Conservation (phyloP, 805 yeast species). For the Myxozyma sirexii region DNA sequence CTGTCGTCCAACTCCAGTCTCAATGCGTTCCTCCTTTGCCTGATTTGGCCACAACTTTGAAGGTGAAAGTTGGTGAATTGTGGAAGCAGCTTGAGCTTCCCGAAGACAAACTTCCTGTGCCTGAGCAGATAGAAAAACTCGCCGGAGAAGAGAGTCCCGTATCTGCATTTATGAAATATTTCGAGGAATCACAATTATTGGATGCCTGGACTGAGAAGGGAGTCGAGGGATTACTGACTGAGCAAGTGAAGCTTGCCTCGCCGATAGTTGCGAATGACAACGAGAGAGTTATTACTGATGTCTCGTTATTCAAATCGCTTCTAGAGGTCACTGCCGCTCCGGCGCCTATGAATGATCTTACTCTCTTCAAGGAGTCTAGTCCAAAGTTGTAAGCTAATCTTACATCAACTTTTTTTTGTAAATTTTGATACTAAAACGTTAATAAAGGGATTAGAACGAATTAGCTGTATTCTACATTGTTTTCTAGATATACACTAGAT, state of each 20-base stretch:
- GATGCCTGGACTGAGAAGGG: slow-evolving; percentile 20
- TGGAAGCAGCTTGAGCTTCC: slow-evolving; percentile 26
- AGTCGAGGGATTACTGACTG: slow-evolving; percentile 11
- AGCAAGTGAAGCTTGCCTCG: slow-evolving; percentile 35
- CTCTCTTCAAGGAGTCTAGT: slow-evolving; percentile 20
- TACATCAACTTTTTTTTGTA: no score
- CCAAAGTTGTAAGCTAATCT: slow-evolving; percentile 23
- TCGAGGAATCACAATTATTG: slow-evolving; percentile 5
- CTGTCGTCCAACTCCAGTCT: slow-evolving; percentile 68
- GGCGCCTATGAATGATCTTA: slow-evolving; percentile 46
- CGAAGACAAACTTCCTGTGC: slow-evolving; percentile 4
- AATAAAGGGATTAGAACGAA: background rate
- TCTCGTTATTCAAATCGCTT: slow-evolving; percentile 59
- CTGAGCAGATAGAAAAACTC: slow-evolving; percentile 6
- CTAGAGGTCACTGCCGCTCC: slow-evolving; percentile 65
- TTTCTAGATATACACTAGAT: no score
- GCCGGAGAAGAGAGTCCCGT: slow-evolving; percentile 2
- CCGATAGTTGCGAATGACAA: slow-evolving; percentile 54
- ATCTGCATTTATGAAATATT: slow-evolving; percentile 8
- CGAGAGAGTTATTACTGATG: slow-evolving; percentile 43
- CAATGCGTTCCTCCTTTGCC: slow-evolving; percentile 42
- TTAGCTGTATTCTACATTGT: no score
- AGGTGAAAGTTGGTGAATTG: slow-evolving; percentile 16
- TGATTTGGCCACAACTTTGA: slow-evolving; percentile 11
- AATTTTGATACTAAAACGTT: background rate